Evolutionary conservation across 345 rosid species (phyloP).

Genomic region (Turnera subulata): DNA sequence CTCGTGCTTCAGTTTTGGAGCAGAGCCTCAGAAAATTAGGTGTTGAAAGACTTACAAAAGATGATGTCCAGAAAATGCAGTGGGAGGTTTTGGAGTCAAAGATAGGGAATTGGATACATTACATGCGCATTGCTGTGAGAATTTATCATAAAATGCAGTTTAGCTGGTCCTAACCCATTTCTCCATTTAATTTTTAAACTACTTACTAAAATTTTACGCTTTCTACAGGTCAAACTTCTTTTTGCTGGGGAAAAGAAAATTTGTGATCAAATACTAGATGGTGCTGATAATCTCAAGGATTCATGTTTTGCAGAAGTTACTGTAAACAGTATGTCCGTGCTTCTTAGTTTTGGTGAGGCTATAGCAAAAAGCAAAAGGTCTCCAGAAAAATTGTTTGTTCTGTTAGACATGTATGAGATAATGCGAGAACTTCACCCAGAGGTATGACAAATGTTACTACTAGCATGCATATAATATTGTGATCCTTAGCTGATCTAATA

Average conservation of each 20-base stretch:
- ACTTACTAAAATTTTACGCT: slow-evolving; percentile 13
- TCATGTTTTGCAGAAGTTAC: slow-evolving; percentile 89
- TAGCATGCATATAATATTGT: not conserved
- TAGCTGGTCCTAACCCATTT: not conserved
- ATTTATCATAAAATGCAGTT: slow-evolving; percentile 15
- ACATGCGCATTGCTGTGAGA: slow-evolving; percentile 87
- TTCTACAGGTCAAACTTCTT: slow-evolving; percentile 78
- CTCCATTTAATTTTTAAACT: not conserved
- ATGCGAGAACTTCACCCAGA: slow-evolving; percentile 92
- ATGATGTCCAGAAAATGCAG: slow-evolving; percentile 96
- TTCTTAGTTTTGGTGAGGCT: slow-evolving; percentile 96
- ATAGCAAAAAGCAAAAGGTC: slow-evolving; percentile 98
- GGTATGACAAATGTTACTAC: slow-evolving; percentile 40
- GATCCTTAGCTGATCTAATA: not conserved
- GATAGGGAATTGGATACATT: slow-evolving; percentile 95
- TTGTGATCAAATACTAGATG: slow-evolving; percentile 81
- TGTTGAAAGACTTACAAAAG: slow-evolving; percentile 91
- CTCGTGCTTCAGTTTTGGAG: slow-evolving; percentile 82
- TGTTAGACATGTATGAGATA: slow-evolving; percentile 95
- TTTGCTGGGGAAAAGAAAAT: slow-evolving; percentile 85
- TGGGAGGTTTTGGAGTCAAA: slow-evolving; percentile 98
- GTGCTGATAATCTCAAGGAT: slow-evolving; percentile 67
- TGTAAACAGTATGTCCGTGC: slow-evolving; percentile 62
- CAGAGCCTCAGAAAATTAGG: slow-evolving; percentile 87
- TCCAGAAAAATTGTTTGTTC: slow-evolving; percentile 87